Base-by-base conservation (phyloP, 2,329 filamentous ascomycete species). In the Curvularia eragrostidis region DNA sequence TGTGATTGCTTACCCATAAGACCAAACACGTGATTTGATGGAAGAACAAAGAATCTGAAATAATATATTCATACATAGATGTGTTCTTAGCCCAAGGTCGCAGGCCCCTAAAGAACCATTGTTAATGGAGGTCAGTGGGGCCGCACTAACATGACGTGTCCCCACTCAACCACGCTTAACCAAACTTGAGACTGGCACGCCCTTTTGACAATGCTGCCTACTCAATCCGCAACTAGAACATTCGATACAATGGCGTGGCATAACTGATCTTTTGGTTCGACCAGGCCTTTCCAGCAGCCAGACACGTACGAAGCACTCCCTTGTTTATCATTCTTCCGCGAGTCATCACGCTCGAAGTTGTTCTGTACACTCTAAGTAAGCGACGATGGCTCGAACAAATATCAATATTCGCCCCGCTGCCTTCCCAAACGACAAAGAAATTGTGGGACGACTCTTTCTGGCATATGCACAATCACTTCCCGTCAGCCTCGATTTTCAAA, bases 401-500 rank as follows among this genome's bases (percentile, higher is more conserved):
- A 54, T 67, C 21, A 48, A 38, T 7, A 62, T 70, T 18, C 54
- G 62, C 5, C 52, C 57, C 18, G 82, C 81, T 5, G 60, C 64
- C 23, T 80, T 79, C 21, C 70, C 77, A 21, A 52, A 71, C 39
- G 83, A 86, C 56, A 65, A 80, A 23, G 50, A 68, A 21, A 72
- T 71, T 18, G 76, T 74, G 19, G 62, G 52, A 12, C 41, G 49
- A 15, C 71, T 81, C 21, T 81, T 81, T 64, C 66, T 67, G 42
- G 73, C 67, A 38, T 81, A 80, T 62, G 74, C 77, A 6, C 49
- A 68, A 21, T 77, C 79, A 1, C 75, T 87, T 1, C 76, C 77
- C 19, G 78, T 87, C 50, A 84, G 85, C 62, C 82, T 87, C 34
- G 77, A 79, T 10, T 88, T 85, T 66, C 85, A 88, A 69, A 76